Percentiles rank a stretch among this genome's conserved stretches.
These are phyloP conservation scores for Calonectria naviculata DNA, from an alignment of 2,329 filamentous ascomycete species.

Conservation along the genomic window DNA sequence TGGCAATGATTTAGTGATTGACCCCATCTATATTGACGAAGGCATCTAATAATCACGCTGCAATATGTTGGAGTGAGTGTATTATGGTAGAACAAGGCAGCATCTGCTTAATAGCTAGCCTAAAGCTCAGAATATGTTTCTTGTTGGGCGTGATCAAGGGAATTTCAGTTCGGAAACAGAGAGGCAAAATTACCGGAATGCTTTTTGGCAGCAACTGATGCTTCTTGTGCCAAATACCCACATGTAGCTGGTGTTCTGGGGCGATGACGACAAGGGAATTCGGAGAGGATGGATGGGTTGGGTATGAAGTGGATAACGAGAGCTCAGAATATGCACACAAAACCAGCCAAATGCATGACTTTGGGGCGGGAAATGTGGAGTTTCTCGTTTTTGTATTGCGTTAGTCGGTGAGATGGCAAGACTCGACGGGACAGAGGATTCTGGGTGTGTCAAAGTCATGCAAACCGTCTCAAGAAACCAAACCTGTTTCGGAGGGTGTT, in stretches of 20 bases:
- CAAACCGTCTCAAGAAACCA: conserved; percentile 27
- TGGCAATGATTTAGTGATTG: background rate
- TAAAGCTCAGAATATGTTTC: too few species aligned
- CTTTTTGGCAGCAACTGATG: too few species aligned
- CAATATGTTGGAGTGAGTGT: background rate
- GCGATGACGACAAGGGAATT: background rate
- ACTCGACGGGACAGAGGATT: conserved; percentile 29
- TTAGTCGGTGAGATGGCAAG: background rate
- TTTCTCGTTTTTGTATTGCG: background rate
- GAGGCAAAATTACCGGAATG: too few species aligned
- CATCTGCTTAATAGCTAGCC: too few species aligned
- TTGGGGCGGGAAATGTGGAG: background rate
- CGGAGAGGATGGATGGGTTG: background rate
- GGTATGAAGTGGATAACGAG: background rate
- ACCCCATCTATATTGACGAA: background rate
- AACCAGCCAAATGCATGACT: background rate
- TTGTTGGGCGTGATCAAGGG: too few species aligned
- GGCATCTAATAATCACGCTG: background rate
- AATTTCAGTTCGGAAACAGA: too few species aligned
- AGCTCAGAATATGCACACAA: background rate
- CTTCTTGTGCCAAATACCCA: too few species aligned
- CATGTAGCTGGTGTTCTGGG: background rate
- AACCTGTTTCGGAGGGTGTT: conserved; percentile 7
- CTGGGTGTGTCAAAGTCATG: conserved; percentile 42
- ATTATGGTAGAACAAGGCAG: too few species aligned